Evolutionary conservation across 352 stramenopile genomes (phyloP).

Genomic region (Globisporangium orthogonon): DNA sequence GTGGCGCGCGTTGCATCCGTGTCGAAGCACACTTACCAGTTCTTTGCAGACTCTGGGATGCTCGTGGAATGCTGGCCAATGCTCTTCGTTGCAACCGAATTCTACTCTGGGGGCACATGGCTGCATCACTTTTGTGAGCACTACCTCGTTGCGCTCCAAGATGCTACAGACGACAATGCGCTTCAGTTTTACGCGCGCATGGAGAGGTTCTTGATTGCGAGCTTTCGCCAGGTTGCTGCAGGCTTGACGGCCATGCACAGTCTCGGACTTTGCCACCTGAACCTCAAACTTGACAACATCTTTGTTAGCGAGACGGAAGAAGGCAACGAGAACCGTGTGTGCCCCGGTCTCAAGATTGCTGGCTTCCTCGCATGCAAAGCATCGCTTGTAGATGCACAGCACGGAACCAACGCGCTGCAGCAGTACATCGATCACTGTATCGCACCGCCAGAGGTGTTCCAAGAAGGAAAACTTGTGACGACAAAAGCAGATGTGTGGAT

Average conservation of each 20-base stretch:
- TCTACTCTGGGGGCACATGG: conserved; percentile 36
- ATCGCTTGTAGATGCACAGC: conserved; percentile 23
- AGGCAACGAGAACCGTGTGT: no score
- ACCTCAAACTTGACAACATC: conserved; percentile 44
- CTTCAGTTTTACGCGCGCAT: conserved; percentile 13
- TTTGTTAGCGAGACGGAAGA: conserved; percentile 16
- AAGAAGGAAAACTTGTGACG: conserved; percentile 18
- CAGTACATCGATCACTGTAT: conserved; percentile 32
- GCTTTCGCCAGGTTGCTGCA: conserved; percentile 43
- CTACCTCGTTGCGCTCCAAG: conserved; percentile 5
- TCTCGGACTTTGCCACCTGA: conserved; percentile 41
- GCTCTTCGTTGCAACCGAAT: conserved; percentile 42
- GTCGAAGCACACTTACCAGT: conserved; percentile 51
- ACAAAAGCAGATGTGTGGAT: conserved; percentile 59
- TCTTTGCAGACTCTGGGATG: conserved; percentile 53
- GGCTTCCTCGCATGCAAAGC: conserved; percentile 39
- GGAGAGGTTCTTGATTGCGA: conserved; percentile 24
- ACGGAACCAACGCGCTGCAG: conserved; percentile 24
- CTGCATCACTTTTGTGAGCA: conserved; percentile 17
- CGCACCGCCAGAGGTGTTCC: conserved; percentile 34
- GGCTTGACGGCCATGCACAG: conserved; percentile 53
- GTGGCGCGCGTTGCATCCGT: conserved; percentile 21
- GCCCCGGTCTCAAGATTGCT: conserved; percentile 25
- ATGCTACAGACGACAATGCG: neutral
- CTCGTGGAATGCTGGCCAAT: conserved; percentile 57